A percentile compares a stretch with the other conserved stretches of the same genome.
These are phyloP conservation scores for Penstemon barbatus DNA, from an alignment of 257 asterid species.

Conservation along the genomic window DNA sequence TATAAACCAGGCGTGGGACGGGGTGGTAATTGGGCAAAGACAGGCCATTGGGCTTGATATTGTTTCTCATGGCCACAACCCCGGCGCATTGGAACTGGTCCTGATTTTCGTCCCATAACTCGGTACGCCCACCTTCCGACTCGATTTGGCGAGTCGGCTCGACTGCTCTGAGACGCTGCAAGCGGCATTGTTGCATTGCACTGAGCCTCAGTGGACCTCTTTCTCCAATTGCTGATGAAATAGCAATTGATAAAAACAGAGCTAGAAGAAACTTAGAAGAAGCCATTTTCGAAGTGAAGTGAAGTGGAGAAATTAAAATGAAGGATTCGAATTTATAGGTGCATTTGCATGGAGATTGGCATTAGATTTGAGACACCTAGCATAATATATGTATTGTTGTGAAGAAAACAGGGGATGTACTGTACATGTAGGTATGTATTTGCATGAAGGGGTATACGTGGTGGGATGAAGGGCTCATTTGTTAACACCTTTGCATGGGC, in stretches of 20 bases:
- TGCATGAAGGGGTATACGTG: slow-evolving; percentile 36
- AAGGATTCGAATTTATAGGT: slow-evolving; percentile 35
- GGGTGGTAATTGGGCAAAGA: slow-evolving; percentile 71
- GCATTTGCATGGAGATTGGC: slow-evolving; percentile 41
- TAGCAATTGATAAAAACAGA: slow-evolving; percentile 29
- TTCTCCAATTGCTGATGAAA: slow-evolving; percentile 33
- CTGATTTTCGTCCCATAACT: slow-evolving; percentile 57
- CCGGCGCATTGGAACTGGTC: slow-evolving; percentile 75
- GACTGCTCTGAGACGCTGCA: slow-evolving; percentile 41
- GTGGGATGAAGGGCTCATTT: slow-evolving; percentile 26
- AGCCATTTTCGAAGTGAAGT: slow-evolving; percentile 32
- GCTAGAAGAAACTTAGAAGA: slow-evolving; percentile 31
- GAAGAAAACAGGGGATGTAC: slow-evolving; percentile 13
- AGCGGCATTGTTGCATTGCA: slow-evolving; percentile 64
- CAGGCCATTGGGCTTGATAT: slow-evolving; percentile 48
- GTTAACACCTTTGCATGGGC: slow-evolving; percentile 37
- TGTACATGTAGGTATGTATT: not conserved
- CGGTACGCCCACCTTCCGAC: slow-evolving; percentile 61
- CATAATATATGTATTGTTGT: not conserved
- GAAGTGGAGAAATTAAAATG: not conserved
- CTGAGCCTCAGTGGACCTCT: slow-evolving; percentile 29
- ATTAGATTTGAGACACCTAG: slow-evolving; percentile 39
- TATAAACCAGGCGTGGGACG: slow-evolving; percentile 58
- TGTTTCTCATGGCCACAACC: slow-evolving; percentile 47
- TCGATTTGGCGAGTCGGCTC: slow-evolving; percentile 45